phyloP scores from a whole-genome alignment of 129 eudicot genomes.

The Flaveria sonorensis region DNA sequence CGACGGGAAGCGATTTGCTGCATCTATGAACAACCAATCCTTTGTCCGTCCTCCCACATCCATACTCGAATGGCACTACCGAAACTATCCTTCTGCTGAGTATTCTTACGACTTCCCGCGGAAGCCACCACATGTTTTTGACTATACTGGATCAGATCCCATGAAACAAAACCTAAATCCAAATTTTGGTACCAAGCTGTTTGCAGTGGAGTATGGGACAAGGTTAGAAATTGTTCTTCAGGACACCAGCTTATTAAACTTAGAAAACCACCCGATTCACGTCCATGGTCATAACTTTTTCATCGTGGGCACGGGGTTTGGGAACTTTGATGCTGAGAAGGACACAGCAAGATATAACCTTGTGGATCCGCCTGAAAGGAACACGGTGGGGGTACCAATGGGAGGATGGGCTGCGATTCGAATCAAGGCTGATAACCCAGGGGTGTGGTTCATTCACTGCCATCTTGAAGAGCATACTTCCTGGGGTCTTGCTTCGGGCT shows the following conservation, averaged over 20 bases:
- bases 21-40: conserved; percentile 84
- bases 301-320: conserved; percentile 69
- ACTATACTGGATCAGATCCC: conserved; percentile 69
- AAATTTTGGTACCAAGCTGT: conserved; percentile 54
- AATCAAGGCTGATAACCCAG: conserved; percentile 69
- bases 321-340: conserved; percentile 52
- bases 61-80: conserved; percentile 58
- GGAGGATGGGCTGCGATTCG: conserved; percentile 89
- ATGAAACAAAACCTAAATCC: conserved; percentile 61
- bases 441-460: conserved; percentile 86
- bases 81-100: conserved; percentile 21
- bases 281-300: conserved; percentile 82
- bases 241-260: conserved; percentile 64
- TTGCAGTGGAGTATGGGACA: conserved; percentile 62
- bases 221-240: conserved; percentile 68
- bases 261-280: conserved; percentile 83
- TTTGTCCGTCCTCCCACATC: conserved; percentile 61
- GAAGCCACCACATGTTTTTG: conserved; percentile 56
- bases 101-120: conserved; percentile 48
- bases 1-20: conserved; percentile 42
- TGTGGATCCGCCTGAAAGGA: conserved; percentile 82
- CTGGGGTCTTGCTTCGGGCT: conserved; percentile 79
- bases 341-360: conserved; percentile 56
- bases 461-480: conserved; percentile 83
- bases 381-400: conserved; percentile 76